Base-by-base conservation (phyloP, 106 monocot genomes). In the Acorus calamus region DNA sequence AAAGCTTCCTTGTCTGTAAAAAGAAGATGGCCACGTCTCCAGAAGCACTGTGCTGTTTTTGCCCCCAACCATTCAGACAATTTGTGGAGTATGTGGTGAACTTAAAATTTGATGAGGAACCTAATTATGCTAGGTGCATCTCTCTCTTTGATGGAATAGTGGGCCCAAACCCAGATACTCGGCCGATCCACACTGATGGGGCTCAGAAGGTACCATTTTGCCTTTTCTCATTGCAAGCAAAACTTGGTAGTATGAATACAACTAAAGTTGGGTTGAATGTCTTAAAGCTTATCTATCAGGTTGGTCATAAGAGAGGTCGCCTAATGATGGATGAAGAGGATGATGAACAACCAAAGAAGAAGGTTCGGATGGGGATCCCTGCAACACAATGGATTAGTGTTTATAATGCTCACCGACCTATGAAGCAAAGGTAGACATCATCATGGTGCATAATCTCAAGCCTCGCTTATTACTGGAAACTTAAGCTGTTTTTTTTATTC, bases 11-110 rank as follows among this genome's bases (percentile, higher is more conserved):
- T 69, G 93, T 93, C 52, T 89, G 89, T 67, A 93, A 93, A 69
- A 93, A 93, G 76, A 93, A 93, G 59, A 93, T 93, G 89, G 89
- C 81, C 7, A 93, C 93, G 42, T 81, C 93, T 49, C 86, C 89
- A 47, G 83, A 89, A 4, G 50, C 71, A 49, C 57, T 93, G 4
- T 93, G 86, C 66, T 83, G 78, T 69, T 89, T 86, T 68, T 93
- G 86, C 55, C 86, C 93, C 2, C 57, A 50, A 42, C 89, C 93
- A 3, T 93, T 93, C 60, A 86, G 56, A 70, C 76, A 86, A 55
- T 93, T 93, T 65, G 57, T 86, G 14, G 89, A 93, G 60, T 79
- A 77, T 79, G 93, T 93, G 3, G 80, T 83, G 48, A 93, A 93
- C 65, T 52, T 93, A 56, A 93, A 89, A 71, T 93, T 93, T 65